Percentiles rank a stretch among this genome's conserved stretches.
These are phyloP conservation scores for Leucocoprinus sp. DNA, from an alignment of 768 basidiomycete genomes.

Conservation along the genomic window DNA sequence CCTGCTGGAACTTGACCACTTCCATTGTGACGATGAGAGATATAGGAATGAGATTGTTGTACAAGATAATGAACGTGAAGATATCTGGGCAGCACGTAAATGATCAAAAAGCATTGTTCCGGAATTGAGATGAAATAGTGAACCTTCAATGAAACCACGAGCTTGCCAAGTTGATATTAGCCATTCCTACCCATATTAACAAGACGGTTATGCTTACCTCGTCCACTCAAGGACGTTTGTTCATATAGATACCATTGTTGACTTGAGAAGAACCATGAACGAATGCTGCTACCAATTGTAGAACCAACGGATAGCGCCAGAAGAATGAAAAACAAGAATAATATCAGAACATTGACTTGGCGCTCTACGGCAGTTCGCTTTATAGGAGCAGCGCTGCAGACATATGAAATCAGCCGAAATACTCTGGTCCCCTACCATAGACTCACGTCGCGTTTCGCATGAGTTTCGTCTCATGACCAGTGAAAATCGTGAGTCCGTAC, in stretches of 20 bases:
- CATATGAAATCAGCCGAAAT: not conserved
- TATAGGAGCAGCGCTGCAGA: constrained; percentile 80
- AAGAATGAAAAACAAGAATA: constrained; percentile 86
- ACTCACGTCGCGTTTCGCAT: constrained; percentile 97
- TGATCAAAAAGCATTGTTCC: not conserved
- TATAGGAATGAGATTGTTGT: constrained; percentile 98
- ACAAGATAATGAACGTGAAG: constrained; percentile 95
- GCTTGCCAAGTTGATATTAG: constrained; percentile 34
- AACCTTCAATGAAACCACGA: constrained; percentile 77
- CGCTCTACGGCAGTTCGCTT: constrained; percentile 94
- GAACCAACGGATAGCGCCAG: constrained; percentile 85
- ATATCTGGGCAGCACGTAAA: constrained; percentile 51
- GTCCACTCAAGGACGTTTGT: constrained; percentile 44
- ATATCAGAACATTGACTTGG: constrained; percentile 93
- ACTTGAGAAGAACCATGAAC: constrained; percentile 82
- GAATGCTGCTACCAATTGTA: constrained; percentile 85
- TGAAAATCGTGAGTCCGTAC: constrained; percentile 89
- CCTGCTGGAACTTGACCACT: constrained; percentile 98
- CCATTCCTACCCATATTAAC: constrained; percentile 4
- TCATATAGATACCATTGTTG: constrained; percentile 89
- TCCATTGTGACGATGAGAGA: constrained; percentile 99
- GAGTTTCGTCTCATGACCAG: constrained; percentile 96
- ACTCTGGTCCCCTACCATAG: not conserved
- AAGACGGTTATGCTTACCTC: constrained; percentile 39
- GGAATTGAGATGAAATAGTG: not conserved